A percentile compares a stretch with the other conserved stretches of the same genome.
phyloP scores from a whole-genome alignment of 768 basidiomycete genomes.

The Scleroderma bovista region DNA sequence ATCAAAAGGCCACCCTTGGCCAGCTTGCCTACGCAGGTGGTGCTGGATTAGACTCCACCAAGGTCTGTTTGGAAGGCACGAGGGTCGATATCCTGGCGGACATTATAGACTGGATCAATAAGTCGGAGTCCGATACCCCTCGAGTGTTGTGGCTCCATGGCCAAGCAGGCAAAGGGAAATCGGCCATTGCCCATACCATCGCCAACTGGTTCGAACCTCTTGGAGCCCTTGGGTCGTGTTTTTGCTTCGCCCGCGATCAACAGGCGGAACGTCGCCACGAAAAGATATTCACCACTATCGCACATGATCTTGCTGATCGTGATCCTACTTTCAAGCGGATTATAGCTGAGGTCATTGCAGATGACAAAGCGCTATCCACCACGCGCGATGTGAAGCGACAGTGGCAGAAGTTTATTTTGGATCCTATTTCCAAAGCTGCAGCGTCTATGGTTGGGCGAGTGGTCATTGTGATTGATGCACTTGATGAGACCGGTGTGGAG shows the following conservation, averaged over 20 bases:
- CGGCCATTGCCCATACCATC: too few relatives aligned
- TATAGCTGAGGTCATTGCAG: not conserved
- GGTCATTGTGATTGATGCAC: not conserved
- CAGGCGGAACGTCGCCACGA: slow-evolving; percentile 1
- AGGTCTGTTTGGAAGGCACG: not conserved
- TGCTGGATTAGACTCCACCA: not conserved
- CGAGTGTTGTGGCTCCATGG: not conserved
- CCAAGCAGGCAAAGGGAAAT: not conserved
- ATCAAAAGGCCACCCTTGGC: too few relatives aligned
- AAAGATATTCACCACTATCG: slow-evolving; percentile 3
- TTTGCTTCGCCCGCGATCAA: slow-evolving; percentile 11
- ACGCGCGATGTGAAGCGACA: not conserved
- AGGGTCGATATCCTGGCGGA: not conserved
- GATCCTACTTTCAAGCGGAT: slow-evolving; percentile 1
- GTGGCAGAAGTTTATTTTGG: not conserved
- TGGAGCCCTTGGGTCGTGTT: slow-evolving; percentile 13
- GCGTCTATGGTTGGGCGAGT: not conserved
- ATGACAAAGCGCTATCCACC: not conserved
- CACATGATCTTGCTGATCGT: slow-evolving; percentile 13
- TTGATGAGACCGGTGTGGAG: not conserved
- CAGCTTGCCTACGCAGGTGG: not conserved
- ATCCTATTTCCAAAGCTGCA: not conserved
- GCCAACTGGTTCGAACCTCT: too few relatives aligned
- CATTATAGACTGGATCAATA: not conserved
- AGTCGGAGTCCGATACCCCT: not conserved